Conservation (phyloP, 768 basidiomycete species). For the Phlebiopsis flavidoalba region DNA sequence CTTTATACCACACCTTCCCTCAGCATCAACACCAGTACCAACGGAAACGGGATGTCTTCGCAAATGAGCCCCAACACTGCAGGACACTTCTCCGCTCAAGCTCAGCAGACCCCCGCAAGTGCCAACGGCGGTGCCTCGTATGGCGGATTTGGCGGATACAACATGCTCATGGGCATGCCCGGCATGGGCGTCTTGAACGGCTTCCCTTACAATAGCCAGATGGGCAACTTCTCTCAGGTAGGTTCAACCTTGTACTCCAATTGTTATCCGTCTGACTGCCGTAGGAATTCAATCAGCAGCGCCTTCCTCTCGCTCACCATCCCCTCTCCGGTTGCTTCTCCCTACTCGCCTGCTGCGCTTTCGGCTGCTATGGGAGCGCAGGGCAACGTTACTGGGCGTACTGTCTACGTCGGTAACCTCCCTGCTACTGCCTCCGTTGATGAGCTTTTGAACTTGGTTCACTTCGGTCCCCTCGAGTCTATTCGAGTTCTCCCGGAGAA, state of each 20-base stretch:
- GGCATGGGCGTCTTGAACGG: conserved; percentile 66
- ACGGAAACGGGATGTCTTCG: conserved; percentile 42
- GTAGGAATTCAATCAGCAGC: conserved; percentile 48
- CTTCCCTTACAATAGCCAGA: conserved; percentile 69
- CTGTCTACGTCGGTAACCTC: conserved; percentile 95
- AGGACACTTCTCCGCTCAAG: conserved; percentile 49
- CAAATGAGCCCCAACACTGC: conserved; percentile 68
- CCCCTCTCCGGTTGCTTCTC: conserved; percentile 62
- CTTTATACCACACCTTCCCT: conserved; percentile 73
- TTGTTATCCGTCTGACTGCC: conserved; percentile 1
- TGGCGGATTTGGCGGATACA: conserved; percentile 61
- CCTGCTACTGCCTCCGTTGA: conserved; percentile 95
- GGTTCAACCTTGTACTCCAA: conserved; percentile 14
- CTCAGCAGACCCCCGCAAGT: conserved; percentile 27
- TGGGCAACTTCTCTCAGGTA: conserved; percentile 66
- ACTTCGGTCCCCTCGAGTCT: conserved; percentile 94
- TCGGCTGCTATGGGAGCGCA: conserved; percentile 62
- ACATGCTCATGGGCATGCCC: conserved; percentile 79
- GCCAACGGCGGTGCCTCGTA: conserved; percentile 45
- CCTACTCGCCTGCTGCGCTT: conserved; percentile 76
- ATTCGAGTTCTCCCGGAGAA: conserved; percentile 95
- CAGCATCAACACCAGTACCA: conserved; percentile 55
- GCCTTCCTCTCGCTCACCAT: conserved; percentile 67
- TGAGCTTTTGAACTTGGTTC: conserved; percentile 95
- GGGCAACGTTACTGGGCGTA: conserved; percentile 67